Base-by-base conservation (phyloP, 768 basidiomycete species). In the Trametopsis cervina region DNA sequence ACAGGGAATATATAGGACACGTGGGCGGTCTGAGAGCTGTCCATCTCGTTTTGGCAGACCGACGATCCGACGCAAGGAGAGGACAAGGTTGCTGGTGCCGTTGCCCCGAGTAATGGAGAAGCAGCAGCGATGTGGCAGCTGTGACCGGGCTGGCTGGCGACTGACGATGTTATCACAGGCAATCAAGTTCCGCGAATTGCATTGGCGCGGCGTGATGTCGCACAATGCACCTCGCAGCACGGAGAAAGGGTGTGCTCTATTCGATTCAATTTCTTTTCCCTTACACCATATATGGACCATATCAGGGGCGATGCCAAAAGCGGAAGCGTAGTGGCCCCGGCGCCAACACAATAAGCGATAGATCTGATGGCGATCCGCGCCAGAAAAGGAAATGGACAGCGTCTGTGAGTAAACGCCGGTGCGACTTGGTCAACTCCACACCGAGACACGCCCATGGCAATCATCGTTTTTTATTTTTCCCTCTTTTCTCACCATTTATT, bases 301-400 rank as follows among this genome's bases (percentile, higher is more conserved):
- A 40, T 47, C 46, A 47, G 46, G 46, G 46, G 46, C 20, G 38
- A 12, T 18, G 39, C 46, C 46, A 40, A 26, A 47, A 33, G 24
- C 40, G 46, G 46, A 47, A 47, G 46, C 46, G 46, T 47, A 47
- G 46, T 47, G 46, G 46, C 9, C 26, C 46, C 24, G 46, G 46
- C 46, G 46, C 46, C 22, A 12, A 26, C 2, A 15, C 4, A 39
- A 17, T 40, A 47, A 39, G n/a, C 27, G 10, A 40, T 37, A 41
- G 40, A 47, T 47, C 46, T 47, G 46, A 47, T 47, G 24, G 38
- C 27, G 23, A 47, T 39, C 24, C 29, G 40, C 46, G 18, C 17
- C n/a, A n/a, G n/a, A n/a, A n/a, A n/a, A n/a, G n/a, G 24, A 29
- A 47, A 47, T 40, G 46, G 46, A 47, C 46, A 33, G 46, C 46